Evolutionary conservation across 2,329 filamentous ascomycete species (phyloP), one percentile per base, ranked within the genome.

Genomic region (Ampelomyces quisqualis): DNA sequence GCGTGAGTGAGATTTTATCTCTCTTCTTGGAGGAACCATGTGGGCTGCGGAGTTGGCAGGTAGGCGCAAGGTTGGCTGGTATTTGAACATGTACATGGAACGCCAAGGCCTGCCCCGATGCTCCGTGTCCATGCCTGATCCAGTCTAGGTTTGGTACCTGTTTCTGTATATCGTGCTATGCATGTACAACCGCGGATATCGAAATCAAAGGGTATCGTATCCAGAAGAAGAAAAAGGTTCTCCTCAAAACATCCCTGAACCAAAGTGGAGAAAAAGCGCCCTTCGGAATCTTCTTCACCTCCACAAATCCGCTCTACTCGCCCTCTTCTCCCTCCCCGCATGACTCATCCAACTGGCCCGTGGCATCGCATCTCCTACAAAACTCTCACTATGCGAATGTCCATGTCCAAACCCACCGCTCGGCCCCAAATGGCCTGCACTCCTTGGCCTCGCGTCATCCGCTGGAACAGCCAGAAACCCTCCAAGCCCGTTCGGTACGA

Each of bases 401-500:
- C 47, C 45, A 31, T 65, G 58, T 21, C 54, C 54, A n/a, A 55
- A 52, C 18, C 46, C 51, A 11, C 49, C 51, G 13, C 45, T 46
- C n/a, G 62, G 49, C 6, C 47, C 47, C 8, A 49, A 33, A 34
- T 64, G 47, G 8, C 65, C 65, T 5, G 64, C 62, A 39, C 63
- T 69, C 21, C 58, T 49, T n/a, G 65, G 66, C 20, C 66, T 44
- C 10, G 60, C 64, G 7, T 62, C 53, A 21, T 63, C 55, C 3
- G 60, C 61, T 1, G 82, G 82, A n/a, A 85, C 75, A 13, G 81
- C 80, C 13, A 85, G 64, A 64, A 81, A 85, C 0, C 82, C 82
- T 19, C 82, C 82, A 46, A 82, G 82, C 2, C 82, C 82, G 58
- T 85, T 85, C 0, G 80, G 81, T 0, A 85, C 81, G n/a, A 85